Conservation (phyloP, 2,329 filamentous ascomycete genomes). For the Ceratocystis albifundus region DNA sequence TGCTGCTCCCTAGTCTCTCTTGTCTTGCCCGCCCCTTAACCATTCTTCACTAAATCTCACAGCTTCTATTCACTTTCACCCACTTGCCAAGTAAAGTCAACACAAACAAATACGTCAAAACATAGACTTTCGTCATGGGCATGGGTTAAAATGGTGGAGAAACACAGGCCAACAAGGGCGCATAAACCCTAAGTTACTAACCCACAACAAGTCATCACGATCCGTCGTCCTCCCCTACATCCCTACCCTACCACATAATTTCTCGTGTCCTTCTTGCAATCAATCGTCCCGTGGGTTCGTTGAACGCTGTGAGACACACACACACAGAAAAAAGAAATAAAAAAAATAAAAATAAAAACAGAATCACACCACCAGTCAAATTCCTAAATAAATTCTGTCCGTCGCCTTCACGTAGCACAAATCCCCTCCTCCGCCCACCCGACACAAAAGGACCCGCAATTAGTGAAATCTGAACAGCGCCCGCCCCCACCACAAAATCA, state of each 20-base stretch:
- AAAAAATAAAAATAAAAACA: no score
- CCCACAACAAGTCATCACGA: no score
- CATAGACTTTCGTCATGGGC: not conserved
- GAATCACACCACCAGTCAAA: not conserved
- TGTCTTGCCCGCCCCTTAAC: not conserved
- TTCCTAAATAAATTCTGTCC: not conserved
- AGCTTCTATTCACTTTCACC: not conserved
- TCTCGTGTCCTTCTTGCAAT: not conserved
- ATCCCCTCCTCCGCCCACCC: not conserved
- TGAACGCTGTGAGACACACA: not conserved
- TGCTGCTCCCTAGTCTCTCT: not conserved
- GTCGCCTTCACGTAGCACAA: not conserved
- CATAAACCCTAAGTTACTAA: no score
- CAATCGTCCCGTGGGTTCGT: not conserved
- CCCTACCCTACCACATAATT: no score
- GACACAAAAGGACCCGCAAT: not conserved
- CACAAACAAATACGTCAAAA: conserved; percentile 1
- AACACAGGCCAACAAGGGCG: not conserved
- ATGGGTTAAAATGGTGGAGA: conserved; percentile 5
- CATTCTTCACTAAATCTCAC: not conserved
- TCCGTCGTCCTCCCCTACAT: no score
- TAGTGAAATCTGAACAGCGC: not conserved
- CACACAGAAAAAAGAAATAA: no score
- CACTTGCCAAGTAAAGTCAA: not conserved
- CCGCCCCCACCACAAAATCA: not conserved